Conservation (phyloP, 805 yeast genomes). For the Candida tallmaniae region DNA sequence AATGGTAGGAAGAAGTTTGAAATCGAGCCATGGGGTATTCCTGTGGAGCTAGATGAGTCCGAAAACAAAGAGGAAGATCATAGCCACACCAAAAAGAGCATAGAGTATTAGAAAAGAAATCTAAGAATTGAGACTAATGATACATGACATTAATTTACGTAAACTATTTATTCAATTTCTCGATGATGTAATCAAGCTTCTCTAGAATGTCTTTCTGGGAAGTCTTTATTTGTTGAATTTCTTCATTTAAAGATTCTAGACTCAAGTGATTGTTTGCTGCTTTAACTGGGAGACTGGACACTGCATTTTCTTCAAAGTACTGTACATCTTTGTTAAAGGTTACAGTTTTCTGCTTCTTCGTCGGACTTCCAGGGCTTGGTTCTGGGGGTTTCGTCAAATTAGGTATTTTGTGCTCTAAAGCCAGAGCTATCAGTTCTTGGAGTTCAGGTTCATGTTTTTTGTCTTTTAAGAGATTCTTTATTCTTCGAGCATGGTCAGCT, state of each 20-base stretch:
- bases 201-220: conserved; percentile 5
- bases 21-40: conserved; percentile 94
- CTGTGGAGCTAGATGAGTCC: conserved; percentile 77
- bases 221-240: conserved; percentile 1
- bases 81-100: conserved; percentile 28
- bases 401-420: background rate
- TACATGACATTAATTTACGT: background rate
- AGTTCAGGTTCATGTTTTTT: conserved; percentile 19
- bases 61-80: conserved; percentile 5
- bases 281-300: conserved; percentile 3
- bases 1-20: conserved; percentile 81
- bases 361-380: too few relatives aligned
- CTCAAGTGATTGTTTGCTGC: background rate
- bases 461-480: background rate
- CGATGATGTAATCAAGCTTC: conserved; percentile 9
- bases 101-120: conserved; percentile 22
- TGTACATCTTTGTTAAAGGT: conserved; percentile 10
- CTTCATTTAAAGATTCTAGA: conserved; percentile 1
- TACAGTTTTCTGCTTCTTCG: conserved; percentile 10
- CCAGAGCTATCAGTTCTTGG: background rate
- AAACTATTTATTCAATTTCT: conserved; percentile 1
- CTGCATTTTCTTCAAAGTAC: conserved; percentile 5
- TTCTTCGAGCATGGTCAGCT: conserved; percentile 8
- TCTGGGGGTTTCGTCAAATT: background rate
- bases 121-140: background rate